Conservation (phyloP, 176 grass and related monocot species). For the Olyra latifolia region DNA sequence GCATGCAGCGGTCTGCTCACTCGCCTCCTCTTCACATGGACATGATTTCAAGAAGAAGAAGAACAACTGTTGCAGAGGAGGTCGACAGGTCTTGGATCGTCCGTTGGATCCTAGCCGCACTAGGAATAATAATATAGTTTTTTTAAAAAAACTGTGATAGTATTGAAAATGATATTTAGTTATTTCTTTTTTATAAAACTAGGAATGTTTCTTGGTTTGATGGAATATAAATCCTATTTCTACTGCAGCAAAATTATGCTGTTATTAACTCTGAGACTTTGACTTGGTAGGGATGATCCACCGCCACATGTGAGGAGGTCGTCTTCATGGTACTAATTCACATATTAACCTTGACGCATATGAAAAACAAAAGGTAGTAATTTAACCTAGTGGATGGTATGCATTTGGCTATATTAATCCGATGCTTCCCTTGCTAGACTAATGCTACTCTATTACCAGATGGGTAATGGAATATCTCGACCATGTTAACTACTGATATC, state of each 20-base stretch:
- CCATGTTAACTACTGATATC: not conserved
- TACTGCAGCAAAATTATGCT: not conserved
- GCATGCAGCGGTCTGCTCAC: not conserved
- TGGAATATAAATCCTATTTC: not conserved
- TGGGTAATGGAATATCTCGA: no score
- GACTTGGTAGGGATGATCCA: not conserved
- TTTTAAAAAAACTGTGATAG: no score
- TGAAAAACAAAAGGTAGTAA: not conserved
- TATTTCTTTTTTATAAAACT: not conserved
- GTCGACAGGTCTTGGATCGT: constrained; percentile 3
- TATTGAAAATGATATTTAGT: no score
- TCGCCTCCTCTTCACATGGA: not conserved
- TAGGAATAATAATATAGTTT: no score
- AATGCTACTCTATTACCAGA: not conserved
- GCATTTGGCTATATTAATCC: not conserved
- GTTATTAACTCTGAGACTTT: not conserved
- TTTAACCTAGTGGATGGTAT: no score
- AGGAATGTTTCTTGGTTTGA: not conserved
- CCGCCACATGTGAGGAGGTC: not conserved
- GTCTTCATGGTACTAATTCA: not conserved
- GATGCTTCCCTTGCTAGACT: no score
- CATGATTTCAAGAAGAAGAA: not conserved
- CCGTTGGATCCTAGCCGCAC: no score
- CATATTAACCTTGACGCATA: not conserved
- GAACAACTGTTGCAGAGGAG: not conserved